Percentiles rank a stretch among this genome's conserved stretches.
Evolutionary conservation across 2,329 filamentous ascomycete species (phyloP).

Genomic region (Fusarium begoniae): DNA sequence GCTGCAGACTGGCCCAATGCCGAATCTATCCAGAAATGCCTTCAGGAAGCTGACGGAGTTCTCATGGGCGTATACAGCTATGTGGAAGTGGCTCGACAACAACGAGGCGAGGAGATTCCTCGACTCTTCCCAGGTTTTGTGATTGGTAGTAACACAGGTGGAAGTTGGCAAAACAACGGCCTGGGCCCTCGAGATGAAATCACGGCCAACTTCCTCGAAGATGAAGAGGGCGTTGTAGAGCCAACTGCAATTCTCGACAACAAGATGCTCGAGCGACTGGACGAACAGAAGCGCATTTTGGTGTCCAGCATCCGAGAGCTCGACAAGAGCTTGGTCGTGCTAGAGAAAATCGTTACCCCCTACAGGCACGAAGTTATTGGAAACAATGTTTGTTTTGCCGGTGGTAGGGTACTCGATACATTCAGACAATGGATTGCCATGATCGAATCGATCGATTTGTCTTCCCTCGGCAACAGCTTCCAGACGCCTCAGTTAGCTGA

Average conservation of each 20-base stretch:
- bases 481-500: constrained; percentile 88
- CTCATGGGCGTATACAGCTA: constrained; percentile 94
- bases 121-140: constrained; percentile 95
- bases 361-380: constrained; percentile 82
- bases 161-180: constrained; percentile 85
- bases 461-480: constrained; percentile 77
- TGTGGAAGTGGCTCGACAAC: constrained; percentile 92
- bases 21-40: constrained; percentile 92
- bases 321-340: constrained; percentile 81
- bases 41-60: constrained; percentile 97
- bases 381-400: constrained; percentile 82
- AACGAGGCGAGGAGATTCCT: constrained; percentile 91
- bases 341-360: constrained; percentile 83
- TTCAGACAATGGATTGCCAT: constrained; percentile 91
- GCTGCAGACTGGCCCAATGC: constrained; percentile 94
- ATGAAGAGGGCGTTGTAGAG: constrained; percentile 77
- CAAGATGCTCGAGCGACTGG: constrained; percentile 81
- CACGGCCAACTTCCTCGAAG: constrained; percentile 86
- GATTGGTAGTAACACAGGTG: constrained; percentile 82
- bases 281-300: constrained; percentile 85
- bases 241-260: constrained; percentile 79
- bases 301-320: constrained; percentile 87
- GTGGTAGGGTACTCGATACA: constrained; percentile 82
- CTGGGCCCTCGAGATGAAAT: constrained; percentile 73
- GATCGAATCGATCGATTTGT: constrained; percentile 91